Evolutionary conservation across 2,329 filamentous ascomycete species (phyloP).

Genomic region (Fusarium sp.): DNA sequence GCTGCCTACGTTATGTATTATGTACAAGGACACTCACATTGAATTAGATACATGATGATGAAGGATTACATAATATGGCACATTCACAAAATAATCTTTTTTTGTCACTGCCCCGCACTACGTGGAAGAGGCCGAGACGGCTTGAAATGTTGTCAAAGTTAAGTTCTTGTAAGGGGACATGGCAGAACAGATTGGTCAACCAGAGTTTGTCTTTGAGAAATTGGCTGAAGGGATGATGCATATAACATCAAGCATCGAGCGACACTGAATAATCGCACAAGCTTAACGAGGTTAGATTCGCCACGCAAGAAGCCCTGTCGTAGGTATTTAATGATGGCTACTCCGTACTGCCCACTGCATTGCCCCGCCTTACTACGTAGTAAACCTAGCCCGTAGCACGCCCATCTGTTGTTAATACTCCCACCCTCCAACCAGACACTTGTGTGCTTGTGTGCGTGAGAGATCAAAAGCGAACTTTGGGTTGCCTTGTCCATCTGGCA

Average conservation of each 20-base stretch:
- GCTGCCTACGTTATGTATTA: background rate
- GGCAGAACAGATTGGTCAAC: background rate
- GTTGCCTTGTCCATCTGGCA: conserved; percentile 36
- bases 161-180: background rate
- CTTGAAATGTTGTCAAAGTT: conserved; percentile 7
- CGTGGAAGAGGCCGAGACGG: conserved; percentile 2
- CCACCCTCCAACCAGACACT: conserved; percentile 26
- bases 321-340: conserved; percentile 26
- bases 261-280: conserved; percentile 31
- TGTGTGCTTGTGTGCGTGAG: conserved; percentile 20
- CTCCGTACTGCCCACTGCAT: background rate
- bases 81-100: conserved; percentile 44
- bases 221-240: too few relatives aligned
- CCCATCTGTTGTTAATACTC: conserved; percentile 17
- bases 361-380: conserved; percentile 41
- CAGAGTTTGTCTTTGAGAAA: background rate
- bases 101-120: conserved; percentile 26
- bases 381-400: conserved; percentile 16
- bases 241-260: background rate
- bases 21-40: background rate
- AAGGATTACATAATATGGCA: conserved; percentile 49
- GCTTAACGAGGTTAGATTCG: conserved; percentile 42
- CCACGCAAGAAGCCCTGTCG: conserved; percentile 39
- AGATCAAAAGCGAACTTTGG: conserved; percentile 19
- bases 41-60: background rate